Evolutionary conservation across 2,329 filamentous ascomycete species (phyloP), one percentile per base, ranked within the genome.

Genomic region (Waltergamsia citrina): DNA sequence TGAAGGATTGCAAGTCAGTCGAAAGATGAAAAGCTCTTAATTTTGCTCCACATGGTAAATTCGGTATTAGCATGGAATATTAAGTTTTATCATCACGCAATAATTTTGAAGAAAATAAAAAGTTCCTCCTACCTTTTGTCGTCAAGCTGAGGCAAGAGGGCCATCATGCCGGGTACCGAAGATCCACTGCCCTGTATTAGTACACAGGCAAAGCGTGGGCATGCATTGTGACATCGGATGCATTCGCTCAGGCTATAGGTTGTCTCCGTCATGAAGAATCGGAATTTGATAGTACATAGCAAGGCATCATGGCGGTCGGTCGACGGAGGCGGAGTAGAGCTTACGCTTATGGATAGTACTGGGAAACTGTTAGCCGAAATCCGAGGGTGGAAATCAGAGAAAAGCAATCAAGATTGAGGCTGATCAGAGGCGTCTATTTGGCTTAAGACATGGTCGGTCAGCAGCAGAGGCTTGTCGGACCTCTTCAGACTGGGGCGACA

Each of bases 21-120:
- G 79, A 84, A 84, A 84, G 80, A 84, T 85, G 80, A 85, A 85
- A 84, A 84, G 78, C 71, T 76, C 71, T 69, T 71, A n/a, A 69
- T 64, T 67, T 74, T 66, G 61, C 63, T 82, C 75, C 71, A 81
- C 74, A 78, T 73, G 49, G 47, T 48, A 52, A n/a, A 51, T 76
- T 85, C 78, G 68, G 81, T 63, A 74, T 83, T 83, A 84, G 79
- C 79, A 84, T 81, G 75, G 77, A 81, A 78, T 77, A n/a, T n/a
- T n/a, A 67, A 64, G 62, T 61, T 71, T 64, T 66, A 52, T 73
- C 78, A 85, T 85, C 80, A 83, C 62, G 35, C 32, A 41, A 32
- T 32, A 16, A 17, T 28, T 5, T 28, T 8, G 11, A 43, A 40
- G 38, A 43, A 49, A 25, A 36, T 39, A 38, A 41, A 42, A 38